Evolutionary conservation across 441 rosid species (phyloP).

Genomic region (Iberis amara): DNA sequence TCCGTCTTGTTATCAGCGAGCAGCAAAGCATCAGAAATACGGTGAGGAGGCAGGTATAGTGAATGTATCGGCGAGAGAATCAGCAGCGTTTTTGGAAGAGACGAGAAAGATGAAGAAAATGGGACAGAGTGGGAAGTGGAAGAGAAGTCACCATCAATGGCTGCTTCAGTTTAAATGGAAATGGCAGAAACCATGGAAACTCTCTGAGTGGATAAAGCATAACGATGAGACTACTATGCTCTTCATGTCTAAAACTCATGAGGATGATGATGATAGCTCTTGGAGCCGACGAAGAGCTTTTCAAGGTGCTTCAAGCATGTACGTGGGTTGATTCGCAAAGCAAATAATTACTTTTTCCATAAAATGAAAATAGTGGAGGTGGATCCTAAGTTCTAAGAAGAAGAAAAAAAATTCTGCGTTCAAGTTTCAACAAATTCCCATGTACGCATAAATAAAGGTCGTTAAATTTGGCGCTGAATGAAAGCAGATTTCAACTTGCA

Average conservation of each 20-base stretch:
- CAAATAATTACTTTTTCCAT: no score
- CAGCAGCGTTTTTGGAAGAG: slow-evolving; percentile 45
- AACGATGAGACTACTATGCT: slow-evolving; percentile 59
- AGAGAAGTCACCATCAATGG: slow-evolving; percentile 80
- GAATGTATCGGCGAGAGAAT: slow-evolving; percentile 45
- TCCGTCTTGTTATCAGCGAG: slow-evolving; percentile 48
- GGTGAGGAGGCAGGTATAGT: slow-evolving; percentile 31
- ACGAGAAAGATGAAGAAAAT: slow-evolving; percentile 45
- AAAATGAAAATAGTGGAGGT: no score
- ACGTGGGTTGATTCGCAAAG: no score
- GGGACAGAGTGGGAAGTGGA: slow-evolving; percentile 66
- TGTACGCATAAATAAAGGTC: no score
- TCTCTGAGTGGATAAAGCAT: slow-evolving; percentile 71
- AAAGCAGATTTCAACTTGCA: no score
- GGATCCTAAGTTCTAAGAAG: no score
- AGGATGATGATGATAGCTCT: slow-evolving; percentile 19
- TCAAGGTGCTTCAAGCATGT: not conserved
- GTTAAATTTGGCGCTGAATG: no score
- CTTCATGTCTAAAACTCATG: slow-evolving; percentile 41
- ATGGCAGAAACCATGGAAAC: slow-evolving; percentile 82
- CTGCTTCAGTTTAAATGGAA: slow-evolving; percentile 69
- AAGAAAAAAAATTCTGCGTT: no score
- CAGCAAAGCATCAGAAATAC: slow-evolving; percentile 59
- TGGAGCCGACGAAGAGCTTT: slow-evolving; percentile 20
- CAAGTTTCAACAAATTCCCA: no score